A percentile compares a stretch with the other conserved stretches of the same genome.
Conservation (phyloP, 75 land plant species). For the Pinus taeda region DNA sequence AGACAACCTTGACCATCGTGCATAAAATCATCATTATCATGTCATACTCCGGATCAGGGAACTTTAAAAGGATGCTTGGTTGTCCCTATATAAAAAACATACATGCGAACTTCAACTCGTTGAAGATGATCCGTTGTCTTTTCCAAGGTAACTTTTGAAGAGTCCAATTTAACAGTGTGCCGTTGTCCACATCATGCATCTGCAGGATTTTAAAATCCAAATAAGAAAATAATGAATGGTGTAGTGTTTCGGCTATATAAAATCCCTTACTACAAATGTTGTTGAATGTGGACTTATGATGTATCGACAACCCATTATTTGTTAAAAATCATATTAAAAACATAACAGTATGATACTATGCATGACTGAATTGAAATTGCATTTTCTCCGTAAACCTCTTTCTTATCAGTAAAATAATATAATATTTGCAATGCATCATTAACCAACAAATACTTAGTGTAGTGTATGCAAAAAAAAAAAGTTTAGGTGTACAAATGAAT, state of each 20-base stretch:
- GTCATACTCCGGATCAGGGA: constrained; percentile 97
- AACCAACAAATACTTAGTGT: background rate
- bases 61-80: constrained; percentile 97
- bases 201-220: constrained; percentile 13
- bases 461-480: too few relatives aligned
- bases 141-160: constrained; percentile 58
- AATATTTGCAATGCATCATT: background rate
- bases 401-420: background rate
- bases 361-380: background rate
- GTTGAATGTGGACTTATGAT: too few relatives aligned
- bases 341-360: background rate
- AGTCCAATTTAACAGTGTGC: constrained; percentile 86
- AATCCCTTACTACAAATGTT: too few relatives aligned
- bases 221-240: background rate
- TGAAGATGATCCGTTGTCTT: constrained; percentile 83
- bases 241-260: too few relatives aligned
- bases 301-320: background rate
- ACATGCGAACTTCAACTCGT: constrained; percentile 93
- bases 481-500: too few relatives aligned
- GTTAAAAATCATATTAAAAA: background rate
- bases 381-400: background rate
- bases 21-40: constrained; percentile 96
- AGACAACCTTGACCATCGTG: constrained; percentile 95
- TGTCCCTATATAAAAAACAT: constrained; percentile 99
- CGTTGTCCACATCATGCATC: constrained; percentile 94